Percentiles rank a stretch among this genome's conserved stretches.
Conservation (phyloP, 139 green algal species). For the Penium margaritaceum region DNA sequence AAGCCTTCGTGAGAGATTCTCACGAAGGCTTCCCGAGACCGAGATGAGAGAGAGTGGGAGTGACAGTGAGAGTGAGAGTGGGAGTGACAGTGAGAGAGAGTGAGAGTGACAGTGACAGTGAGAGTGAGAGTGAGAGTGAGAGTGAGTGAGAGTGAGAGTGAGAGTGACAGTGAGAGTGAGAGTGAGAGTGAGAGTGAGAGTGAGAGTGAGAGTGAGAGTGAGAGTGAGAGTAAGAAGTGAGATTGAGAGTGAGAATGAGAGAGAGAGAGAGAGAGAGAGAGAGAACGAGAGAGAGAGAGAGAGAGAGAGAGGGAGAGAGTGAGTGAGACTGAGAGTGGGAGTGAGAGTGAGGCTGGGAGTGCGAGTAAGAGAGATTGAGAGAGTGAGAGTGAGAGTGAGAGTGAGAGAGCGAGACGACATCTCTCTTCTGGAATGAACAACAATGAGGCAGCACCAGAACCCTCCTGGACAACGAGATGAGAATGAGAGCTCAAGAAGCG, state of each 20-base stretch:
- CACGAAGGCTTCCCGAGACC: not conserved
- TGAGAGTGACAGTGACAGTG: not conserved
- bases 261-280: not conserved
- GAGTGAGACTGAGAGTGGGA: not conserved
- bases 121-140: not conserved
- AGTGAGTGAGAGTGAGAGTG: not conserved
- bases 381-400: not conserved
- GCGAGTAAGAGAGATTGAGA: not conserved
- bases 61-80: not conserved
- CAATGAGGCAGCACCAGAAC: no score
- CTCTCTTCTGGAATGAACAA: no score
- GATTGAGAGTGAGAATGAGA: not conserved
- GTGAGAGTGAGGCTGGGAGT: not conserved
- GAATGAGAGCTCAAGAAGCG: no score
- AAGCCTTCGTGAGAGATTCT: no score
- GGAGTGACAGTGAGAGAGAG: not conserved
- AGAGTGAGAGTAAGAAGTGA: conserved; percentile 6
- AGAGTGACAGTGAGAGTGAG: not conserved
- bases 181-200: not conserved
- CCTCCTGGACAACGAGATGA: no score
- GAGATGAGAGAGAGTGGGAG: not conserved
- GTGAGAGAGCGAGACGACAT: not conserved
- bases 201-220: not conserved
- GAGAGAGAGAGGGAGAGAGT: not conserved
- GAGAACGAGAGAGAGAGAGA: not conserved